Evolutionary conservation across 2,329 filamentous ascomycete species (phyloP).

Genomic region (Penicillium sp.): DNA sequence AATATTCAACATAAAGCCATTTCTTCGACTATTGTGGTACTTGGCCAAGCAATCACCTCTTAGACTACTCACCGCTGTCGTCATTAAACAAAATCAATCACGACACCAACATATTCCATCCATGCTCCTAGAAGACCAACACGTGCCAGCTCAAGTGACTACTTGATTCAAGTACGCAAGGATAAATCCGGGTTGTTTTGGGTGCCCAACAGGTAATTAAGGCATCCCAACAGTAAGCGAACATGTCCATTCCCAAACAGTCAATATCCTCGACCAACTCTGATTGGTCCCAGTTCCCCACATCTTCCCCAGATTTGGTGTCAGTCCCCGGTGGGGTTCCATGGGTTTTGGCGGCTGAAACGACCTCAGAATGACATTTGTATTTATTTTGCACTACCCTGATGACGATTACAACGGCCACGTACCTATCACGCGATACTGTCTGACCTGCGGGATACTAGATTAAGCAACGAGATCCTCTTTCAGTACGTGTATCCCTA

Average conservation of each 20-base stretch:
- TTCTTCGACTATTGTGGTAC: neutral
- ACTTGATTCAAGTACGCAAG: neutral
- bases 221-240: neutral
- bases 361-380: neutral
- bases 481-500: neutral
- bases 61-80: neutral
- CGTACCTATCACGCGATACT: neutral
- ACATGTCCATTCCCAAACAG: conserved; percentile 11
- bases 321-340: neutral
- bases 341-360: neutral
- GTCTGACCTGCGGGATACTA: neutral
- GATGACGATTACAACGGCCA: conserved; percentile 1
- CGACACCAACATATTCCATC: neutral
- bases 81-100: neutral
- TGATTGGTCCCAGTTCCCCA: neutral
- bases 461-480: neutral
- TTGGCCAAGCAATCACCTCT: too few relatives aligned
- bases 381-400: neutral
- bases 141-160: neutral
- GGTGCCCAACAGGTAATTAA: neutral
- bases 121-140: neutral
- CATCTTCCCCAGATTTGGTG: neutral
- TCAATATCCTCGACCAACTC: neutral
- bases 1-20: neutral
- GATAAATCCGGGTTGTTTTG: neutral